Percentiles rank a stretch among this genome's conserved stretches.
Conservation (phyloP, 2,329 filamentous ascomycete genomes). For the Alternaria postmessia region DNA sequence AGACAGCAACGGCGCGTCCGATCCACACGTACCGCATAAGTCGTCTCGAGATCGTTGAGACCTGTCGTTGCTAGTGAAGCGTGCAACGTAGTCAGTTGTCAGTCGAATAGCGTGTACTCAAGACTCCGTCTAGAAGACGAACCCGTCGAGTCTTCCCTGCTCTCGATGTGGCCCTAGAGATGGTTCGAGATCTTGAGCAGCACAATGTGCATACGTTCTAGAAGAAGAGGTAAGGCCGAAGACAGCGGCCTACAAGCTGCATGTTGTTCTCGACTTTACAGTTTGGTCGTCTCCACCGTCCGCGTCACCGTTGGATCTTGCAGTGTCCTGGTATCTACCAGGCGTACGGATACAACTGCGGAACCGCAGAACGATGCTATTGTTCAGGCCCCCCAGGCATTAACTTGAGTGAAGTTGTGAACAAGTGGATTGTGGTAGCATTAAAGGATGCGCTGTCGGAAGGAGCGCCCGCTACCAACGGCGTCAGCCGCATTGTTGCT, state of each 20-base stretch:
- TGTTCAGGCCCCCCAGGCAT: neutral
- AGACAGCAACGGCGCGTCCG: neutral
- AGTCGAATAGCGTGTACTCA: neutral
- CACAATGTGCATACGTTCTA: slow-evolving; percentile 3
- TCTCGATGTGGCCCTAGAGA: neutral
- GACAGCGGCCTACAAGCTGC: slow-evolving; percentile 3
- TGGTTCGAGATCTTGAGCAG: slow-evolving; percentile 4
- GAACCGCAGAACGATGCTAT: neutral
- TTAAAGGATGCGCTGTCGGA: neutral
- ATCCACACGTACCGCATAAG: slow-evolving; percentile 5
- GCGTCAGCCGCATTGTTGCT: slow-evolving; percentile 1
- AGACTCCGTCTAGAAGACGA: neutral
- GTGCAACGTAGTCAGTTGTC: neutral
- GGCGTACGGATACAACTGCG: slow-evolving; percentile 9
- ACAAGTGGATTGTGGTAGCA: neutral
- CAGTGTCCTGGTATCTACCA: neutral
- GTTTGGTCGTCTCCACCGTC: slow-evolving; percentile 7
- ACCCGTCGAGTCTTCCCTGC: neutral
- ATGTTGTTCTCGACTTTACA: slow-evolving; percentile 2
- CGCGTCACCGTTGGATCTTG: slow-evolving; percentile 16
- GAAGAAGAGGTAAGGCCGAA: slow-evolving; percentile 6
- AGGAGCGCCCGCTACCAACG: slow-evolving; percentile 2
- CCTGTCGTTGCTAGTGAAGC: neutral
- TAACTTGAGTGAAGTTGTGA: neutral
- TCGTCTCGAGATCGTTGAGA: slow-evolving; percentile 4